Percentiles rank a stretch among this genome's conserved stretches.
Conservation (phyloP, 2,329 filamentous ascomycete genomes). For the Phaeosphaeria sp. region DNA sequence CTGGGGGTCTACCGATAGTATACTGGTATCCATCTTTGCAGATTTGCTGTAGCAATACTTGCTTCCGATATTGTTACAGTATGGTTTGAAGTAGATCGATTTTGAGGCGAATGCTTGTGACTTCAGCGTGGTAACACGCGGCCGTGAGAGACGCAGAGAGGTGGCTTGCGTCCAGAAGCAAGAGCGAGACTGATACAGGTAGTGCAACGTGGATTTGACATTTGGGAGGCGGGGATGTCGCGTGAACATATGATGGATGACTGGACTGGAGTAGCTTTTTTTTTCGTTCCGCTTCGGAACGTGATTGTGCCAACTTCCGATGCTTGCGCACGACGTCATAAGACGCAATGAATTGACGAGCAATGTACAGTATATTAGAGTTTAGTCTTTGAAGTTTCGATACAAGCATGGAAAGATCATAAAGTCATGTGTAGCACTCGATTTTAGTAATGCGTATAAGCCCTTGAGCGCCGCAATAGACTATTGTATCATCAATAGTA, state of each 20-base stretch:
- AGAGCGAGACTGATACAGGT: constrained; percentile 14
- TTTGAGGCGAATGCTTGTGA: not conserved
- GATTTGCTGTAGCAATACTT: not conserved
- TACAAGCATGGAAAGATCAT: not conserved
- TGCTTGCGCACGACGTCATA: constrained; percentile 33
- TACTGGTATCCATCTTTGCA: constrained; percentile 45
- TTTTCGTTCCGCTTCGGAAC: constrained; percentile 35
- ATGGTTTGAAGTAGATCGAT: not conserved
- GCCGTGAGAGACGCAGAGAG: constrained; percentile 19
- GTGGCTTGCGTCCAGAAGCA: constrained; percentile 36
- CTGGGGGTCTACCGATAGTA: constrained; percentile 50
- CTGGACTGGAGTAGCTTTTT: constrained; percentile 31
- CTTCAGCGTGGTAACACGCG: constrained; percentile 34
- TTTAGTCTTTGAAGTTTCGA: too few species aligned
- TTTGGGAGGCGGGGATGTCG: constrained; percentile 40
- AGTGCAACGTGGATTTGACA: constrained; percentile 32
- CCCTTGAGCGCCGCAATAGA: constrained; percentile 1
- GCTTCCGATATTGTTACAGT: not conserved
- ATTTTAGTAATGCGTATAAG: not conserved
- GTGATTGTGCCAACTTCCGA: constrained; percentile 23
- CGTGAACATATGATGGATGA: constrained; percentile 42
- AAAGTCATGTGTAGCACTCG: not conserved
- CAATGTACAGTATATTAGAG: not conserved
- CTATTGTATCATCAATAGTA: constrained; percentile 19
- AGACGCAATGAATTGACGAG: not conserved